Conservation (phyloP, 331 rosid species). For the Dryas integrifolia region DNA sequence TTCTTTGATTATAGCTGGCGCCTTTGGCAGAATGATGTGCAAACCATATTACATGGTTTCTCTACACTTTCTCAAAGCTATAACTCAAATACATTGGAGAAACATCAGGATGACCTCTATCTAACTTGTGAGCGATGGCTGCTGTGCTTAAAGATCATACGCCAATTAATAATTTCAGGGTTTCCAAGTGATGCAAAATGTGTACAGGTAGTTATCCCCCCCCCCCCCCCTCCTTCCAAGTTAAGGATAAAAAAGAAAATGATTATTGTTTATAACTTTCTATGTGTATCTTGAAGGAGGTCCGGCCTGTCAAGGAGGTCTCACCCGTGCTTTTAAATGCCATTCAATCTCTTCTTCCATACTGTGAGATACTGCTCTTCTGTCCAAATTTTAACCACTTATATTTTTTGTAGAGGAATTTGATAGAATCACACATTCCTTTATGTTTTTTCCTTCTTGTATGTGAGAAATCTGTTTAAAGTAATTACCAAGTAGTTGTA, state of each 20-base stretch:
- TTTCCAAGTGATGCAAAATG: conserved; percentile 88
- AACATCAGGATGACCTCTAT: conserved; percentile 66
- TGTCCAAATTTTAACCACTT: not conserved
- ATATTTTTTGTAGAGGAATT: not conserved
- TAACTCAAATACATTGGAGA: conserved; percentile 59
- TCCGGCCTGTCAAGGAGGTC: conserved; percentile 87
- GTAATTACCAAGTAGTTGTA: not conserved
- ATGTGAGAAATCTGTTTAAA: not conserved
- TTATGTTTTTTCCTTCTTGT: not conserved
- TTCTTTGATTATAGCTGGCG: conserved; percentile 93
- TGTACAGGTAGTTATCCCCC: conserved; percentile 55
- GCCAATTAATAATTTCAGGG: conserved; percentile 78
- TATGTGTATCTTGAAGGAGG: conserved; percentile 57
- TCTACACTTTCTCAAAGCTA: conserved; percentile 62
- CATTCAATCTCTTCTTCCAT: conserved; percentile 87
- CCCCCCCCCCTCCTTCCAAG: not conserved
- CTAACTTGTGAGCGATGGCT: conserved; percentile 93
- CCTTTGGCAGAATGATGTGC: conserved; percentile 92
- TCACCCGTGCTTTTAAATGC: conserved; percentile 79
- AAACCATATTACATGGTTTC: conserved; percentile 75
- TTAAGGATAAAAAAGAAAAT: no score
- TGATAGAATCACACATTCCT: not conserved
- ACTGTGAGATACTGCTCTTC: conserved; percentile 56
- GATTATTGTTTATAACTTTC: conserved; percentile 5
- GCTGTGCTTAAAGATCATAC: conserved; percentile 79